A percentile compares a stretch with the other conserved stretches of the same genome.
Conservation (phyloP, 2,329 filamentous ascomycete species). For the Microdochium paspali region DNA sequence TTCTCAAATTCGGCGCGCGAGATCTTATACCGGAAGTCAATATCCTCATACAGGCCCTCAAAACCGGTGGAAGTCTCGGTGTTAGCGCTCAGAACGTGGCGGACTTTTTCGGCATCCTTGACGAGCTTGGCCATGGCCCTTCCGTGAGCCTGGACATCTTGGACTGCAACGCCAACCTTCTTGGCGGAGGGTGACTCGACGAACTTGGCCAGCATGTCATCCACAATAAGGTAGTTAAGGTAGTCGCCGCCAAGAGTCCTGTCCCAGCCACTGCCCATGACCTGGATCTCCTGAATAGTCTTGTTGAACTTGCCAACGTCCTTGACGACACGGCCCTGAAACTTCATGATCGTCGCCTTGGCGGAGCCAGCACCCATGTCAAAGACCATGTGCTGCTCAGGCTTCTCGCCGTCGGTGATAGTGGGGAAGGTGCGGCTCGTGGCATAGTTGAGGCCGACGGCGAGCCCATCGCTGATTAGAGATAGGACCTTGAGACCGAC, state of each 20-base stretch:
- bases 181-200: slow-evolving; percentile 59
- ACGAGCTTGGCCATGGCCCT: slow-evolving; percentile 82
- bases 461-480: slow-evolving; percentile 80
- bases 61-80: slow-evolving; percentile 71
- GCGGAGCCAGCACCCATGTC: slow-evolving; percentile 97
- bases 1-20: slow-evolving; percentile 72
- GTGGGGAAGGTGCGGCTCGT: slow-evolving; percentile 84
- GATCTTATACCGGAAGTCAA: slow-evolving; percentile 91
- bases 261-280: slow-evolving; percentile 83
- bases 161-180: slow-evolving; percentile 50
- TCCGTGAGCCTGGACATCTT: slow-evolving; percentile 63
- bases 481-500: slow-evolving; percentile 80
- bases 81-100: slow-evolving; percentile 91
- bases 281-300: slow-evolving; percentile 90
- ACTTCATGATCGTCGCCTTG: slow-evolving; percentile 80
- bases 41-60: slow-evolving; percentile 82
- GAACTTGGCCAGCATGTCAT: slow-evolving; percentile 81
- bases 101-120: slow-evolving; percentile 81
- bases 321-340: slow-evolving; percentile 84
- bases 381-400: slow-evolving; percentile 88
- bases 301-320: slow-evolving; percentile 92
- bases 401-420: slow-evolving; percentile 70
- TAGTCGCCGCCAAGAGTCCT: slow-evolving; percentile 80
- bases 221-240: slow-evolving; percentile 77
- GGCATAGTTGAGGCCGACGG: slow-evolving; percentile 92